These are phyloP conservation scores for Penicillium digitatum DNA, from an alignment of 2,329 filamentous ascomycete genomes.

Conservation along the genomic window DNA sequence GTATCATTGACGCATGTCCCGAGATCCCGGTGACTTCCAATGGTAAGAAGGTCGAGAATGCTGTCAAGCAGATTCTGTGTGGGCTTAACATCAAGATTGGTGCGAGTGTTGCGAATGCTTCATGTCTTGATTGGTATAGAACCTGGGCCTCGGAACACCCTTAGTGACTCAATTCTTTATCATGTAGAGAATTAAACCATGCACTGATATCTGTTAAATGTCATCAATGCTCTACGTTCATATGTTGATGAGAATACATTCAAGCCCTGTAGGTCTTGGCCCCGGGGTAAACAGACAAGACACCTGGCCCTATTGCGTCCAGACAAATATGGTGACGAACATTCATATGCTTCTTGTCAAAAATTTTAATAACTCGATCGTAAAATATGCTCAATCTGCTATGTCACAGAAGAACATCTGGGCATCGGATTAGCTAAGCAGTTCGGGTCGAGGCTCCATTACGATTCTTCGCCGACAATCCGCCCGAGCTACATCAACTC, in stretches of 20 bases:
- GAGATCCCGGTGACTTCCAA: slow-evolving; percentile 91
- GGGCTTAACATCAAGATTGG: slow-evolving; percentile 82
- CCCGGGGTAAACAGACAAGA: slow-evolving; percentile 6
- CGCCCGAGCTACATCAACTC: slow-evolving; percentile 8
- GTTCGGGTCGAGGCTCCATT: slow-evolving; percentile 19
- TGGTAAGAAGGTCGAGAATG: slow-evolving; percentile 96
- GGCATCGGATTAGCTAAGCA: slow-evolving; percentile 31
- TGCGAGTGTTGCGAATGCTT: slow-evolving; percentile 88
- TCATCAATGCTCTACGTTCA: no score
- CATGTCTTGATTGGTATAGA: slow-evolving; percentile 82
- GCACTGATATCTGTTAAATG: not conserved
- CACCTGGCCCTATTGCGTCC: not conserved
- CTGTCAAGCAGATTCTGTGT: slow-evolving; percentile 92
- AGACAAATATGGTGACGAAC: not conserved
- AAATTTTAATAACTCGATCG: not conserved
- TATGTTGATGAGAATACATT: not conserved
- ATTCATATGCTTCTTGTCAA: not conserved
- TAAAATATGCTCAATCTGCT: not conserved
- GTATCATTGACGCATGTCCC: slow-evolving; percentile 72
- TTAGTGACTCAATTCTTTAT: slow-evolving; percentile 12
- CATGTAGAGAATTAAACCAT: not conserved
- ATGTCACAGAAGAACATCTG: not conserved
- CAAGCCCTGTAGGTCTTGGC: slow-evolving; percentile 10
- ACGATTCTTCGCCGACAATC: slow-evolving; percentile 20
- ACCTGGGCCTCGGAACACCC: slow-evolving; percentile 62